Percentiles rank a stretch among this genome's conserved stretches.
Evolutionary conservation across 139 green algal genomes (phyloP).

Genomic region (Chlorella sp.): DNA sequence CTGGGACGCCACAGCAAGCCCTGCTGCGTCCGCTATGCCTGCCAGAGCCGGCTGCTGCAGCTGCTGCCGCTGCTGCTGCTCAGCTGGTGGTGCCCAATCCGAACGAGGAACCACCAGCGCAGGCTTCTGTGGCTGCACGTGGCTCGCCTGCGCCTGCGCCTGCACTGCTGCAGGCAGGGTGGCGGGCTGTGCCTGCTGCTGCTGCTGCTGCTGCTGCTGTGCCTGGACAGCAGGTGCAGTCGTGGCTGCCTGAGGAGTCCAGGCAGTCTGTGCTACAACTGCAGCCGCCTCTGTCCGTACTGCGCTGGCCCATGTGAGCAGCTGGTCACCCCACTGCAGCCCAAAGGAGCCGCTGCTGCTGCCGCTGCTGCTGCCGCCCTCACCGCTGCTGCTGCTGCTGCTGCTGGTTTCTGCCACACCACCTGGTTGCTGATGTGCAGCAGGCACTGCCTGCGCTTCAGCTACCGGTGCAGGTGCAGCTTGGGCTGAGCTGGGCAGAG

Average conservation of each 20-base stretch:
- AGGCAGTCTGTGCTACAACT: not conserved
- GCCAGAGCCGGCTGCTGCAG: too few relatives aligned
- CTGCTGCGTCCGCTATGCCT: not conserved
- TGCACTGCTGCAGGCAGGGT: too few relatives aligned
- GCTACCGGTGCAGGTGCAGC: not conserved
- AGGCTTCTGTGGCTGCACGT: too few relatives aligned
- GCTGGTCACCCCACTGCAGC: slow-evolving; percentile 45
- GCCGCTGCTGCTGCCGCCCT: not conserved
- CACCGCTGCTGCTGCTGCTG: not conserved
- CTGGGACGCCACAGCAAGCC: not conserved
- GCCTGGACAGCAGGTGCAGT: too few relatives aligned
- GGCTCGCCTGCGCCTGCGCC: too few relatives aligned
- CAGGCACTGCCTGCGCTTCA: not conserved
- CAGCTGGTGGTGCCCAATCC: not conserved
- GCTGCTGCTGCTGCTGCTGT: slow-evolving; percentile 9
- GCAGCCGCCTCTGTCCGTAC: not conserved
- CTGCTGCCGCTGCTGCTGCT: not conserved
- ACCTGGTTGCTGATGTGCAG: not conserved
- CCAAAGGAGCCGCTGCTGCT: slow-evolving; percentile 35
- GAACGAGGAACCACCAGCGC: not conserved
- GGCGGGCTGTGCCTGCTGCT: too few relatives aligned
- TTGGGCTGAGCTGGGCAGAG: not conserved
- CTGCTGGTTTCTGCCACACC: not conserved
- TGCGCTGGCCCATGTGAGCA: slow-evolving; percentile 35
- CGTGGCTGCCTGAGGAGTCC: too few relatives aligned